Conservation (phyloP, 306 rosid species). For the Cicer bijugum region DNA sequence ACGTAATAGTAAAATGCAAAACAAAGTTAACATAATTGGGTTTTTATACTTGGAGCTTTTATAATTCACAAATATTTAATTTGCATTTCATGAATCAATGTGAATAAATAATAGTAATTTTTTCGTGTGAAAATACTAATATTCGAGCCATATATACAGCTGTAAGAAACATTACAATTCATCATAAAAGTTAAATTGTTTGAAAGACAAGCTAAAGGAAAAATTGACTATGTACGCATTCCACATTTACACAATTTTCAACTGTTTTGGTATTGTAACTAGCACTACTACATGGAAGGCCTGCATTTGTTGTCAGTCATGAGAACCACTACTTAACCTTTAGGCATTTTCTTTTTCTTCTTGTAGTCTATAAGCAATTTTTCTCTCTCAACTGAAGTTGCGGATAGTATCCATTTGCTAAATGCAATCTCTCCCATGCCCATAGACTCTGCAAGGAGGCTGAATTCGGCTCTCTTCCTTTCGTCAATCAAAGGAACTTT, state of each 20-base stretch:
- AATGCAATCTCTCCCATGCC: conserved; percentile 77
- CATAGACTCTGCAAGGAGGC: conserved; percentile 61
- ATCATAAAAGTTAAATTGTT: background rate
- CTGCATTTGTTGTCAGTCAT: conserved; percentile 19
- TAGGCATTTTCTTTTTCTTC: conserved; percentile 59
- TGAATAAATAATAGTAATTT: background rate
- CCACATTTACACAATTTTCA: conserved; percentile 23
- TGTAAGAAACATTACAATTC: conserved; percentile 19
- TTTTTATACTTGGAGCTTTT: background rate
- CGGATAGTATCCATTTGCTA: conserved; percentile 85
- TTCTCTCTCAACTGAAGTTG: conserved; percentile 68
- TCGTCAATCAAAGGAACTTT: conserved; percentile 50
- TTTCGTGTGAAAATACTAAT: background rate
- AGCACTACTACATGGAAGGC: background rate
- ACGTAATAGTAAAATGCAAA: background rate
- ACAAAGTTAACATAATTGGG: background rate
- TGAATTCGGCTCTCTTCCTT: conserved; percentile 62
- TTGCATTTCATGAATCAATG: background rate
- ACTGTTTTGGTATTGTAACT: conserved; percentile 1
- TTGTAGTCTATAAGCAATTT: conserved; percentile 65
- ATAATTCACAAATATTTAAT: background rate
- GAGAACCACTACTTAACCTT: conserved; percentile 43
- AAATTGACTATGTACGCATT: conserved; percentile 30
- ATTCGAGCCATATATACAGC: background rate
- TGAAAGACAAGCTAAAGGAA: conserved; percentile 2